Percentiles rank a stretch among this genome's conserved stretches.
phyloP scores from a whole-genome alignment of 2,329 filamentous ascomycete species.

The Ophiostoma piceae region DNA sequence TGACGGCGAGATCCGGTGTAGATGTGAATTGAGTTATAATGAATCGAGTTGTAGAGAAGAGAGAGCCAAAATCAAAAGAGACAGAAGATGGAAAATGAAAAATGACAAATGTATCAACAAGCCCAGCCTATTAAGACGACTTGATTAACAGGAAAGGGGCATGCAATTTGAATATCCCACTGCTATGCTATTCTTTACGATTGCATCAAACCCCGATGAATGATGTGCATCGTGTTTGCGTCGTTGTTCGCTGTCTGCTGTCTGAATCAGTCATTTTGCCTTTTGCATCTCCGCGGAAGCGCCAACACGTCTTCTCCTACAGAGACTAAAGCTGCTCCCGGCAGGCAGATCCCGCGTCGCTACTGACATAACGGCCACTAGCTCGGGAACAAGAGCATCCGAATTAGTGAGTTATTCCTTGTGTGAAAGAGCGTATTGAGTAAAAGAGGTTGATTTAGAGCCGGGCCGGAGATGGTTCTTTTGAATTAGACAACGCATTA shows the following conservation, averaged over 20 bases:
- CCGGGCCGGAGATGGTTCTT: background rate
- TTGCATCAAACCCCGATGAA: background rate
- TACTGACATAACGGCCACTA: background rate
- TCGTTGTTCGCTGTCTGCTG: background rate
- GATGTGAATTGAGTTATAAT: background rate
- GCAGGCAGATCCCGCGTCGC: background rate
- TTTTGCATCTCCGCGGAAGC: background rate
- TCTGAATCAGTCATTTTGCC: background rate
- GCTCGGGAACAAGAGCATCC: background rate
- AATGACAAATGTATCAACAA: background rate
- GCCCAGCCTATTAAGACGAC: background rate
- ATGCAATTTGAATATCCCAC: no score
- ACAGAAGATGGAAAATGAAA: no score
- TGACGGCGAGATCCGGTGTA: background rate
- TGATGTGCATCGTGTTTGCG: background rate
- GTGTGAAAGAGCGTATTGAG: no score
- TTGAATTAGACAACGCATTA: background rate
- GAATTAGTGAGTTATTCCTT: background rate
- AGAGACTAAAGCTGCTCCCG: background rate
- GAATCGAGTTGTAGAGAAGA: background rate
- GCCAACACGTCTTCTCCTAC: background rate
- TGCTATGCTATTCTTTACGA: background rate
- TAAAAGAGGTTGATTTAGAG: background rate
- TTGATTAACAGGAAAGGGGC: background rate
- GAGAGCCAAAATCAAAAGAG: background rate